Evolutionary conservation across 164 flowering plant species (phyloP).

Genomic region (Cinnamomum micranthum): DNA sequence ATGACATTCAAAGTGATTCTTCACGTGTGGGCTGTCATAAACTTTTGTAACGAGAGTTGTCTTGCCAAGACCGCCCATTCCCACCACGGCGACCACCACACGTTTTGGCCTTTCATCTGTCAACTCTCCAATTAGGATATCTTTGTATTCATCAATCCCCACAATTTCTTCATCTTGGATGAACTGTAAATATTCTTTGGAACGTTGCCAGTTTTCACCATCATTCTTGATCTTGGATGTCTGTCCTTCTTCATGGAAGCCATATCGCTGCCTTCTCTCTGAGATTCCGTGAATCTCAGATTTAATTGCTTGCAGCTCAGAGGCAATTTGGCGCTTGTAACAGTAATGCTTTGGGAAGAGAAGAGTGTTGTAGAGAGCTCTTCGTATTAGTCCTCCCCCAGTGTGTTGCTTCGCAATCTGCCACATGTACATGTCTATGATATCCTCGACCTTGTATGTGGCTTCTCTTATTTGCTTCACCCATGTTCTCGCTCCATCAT

Average conservation of each 20-base stretch:
- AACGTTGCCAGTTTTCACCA: neutral
- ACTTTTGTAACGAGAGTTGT: constrained; percentile 16
- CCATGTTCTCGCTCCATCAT: neutral
- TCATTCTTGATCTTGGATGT: neutral
- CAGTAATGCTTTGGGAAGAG: neutral
- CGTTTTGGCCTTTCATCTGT: neutral
- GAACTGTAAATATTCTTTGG: neutral
- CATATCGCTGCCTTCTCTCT: neutral
- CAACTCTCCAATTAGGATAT: constrained; percentile 26
- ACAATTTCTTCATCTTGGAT: constrained; percentile 13
- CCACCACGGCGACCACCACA: neutral
- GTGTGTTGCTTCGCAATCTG: neutral
- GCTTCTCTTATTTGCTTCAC: neutral
- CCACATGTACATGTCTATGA: neutral
- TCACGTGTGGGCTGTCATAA: constrained; percentile 3
- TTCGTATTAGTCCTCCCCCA: neutral
- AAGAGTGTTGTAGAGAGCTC: neutral
- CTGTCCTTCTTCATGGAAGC: neutral
- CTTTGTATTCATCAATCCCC: constrained; percentile 34
- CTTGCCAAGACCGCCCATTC: constrained; percentile 24
- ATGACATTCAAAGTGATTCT: constrained; percentile 9
- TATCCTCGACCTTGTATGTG: neutral
- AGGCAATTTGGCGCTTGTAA: neutral
- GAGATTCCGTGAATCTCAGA: neutral
- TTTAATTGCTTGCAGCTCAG: neutral